Base-by-base conservation (phyloP, 805 yeast species). In the Myxozyma mucilagina region DNA sequence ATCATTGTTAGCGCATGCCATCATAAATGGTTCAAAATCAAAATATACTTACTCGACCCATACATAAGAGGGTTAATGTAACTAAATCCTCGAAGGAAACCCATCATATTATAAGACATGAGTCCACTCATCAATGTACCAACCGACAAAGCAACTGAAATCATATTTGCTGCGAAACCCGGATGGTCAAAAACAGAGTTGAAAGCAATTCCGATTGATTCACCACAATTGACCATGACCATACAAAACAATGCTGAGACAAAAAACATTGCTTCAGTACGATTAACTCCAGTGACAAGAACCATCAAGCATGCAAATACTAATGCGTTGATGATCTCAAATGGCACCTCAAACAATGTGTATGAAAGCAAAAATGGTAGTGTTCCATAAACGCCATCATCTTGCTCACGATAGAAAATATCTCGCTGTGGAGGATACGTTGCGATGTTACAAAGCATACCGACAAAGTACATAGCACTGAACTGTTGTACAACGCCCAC, bases 81-180 rank as follows among this genome's bases (percentile, higher is more conserved):
- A 72, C 89, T 90, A 70, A 88, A 74, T 0, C 85, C 96, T 64
- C 79, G 79, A 69, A 90, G 78, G 51, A 90, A 84, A 1, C 74
- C 75, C 31, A 87, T 87, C 87, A 90, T 83, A n/a, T 85, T 78
- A 68, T 89, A 76, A 0, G 96, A 87, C 85, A 90, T 80, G 10
- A 91, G 76, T 3, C 97, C 97, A 1, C 90, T 88, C 94, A 90
- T 87, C 67, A 87, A 83, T 4, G 87, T 83, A 5, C 93, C 94
- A 53, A 89, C 75, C 1, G 90, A 83, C 55, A 88, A 75, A 34
- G 87, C 71, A 8, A 84, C 80, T 0, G 92, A 82, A 39, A 90
- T 84, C 2, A 88, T 74, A 70, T 87, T 89, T 16, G 89, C 85
- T 0, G 94, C 96, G 69, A 90, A 83, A 0, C 96, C 96, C 36